Base-by-base conservation (phyloP, 352 stramenopile genomes). In the Globisporangium paroecandrum region DNA sequence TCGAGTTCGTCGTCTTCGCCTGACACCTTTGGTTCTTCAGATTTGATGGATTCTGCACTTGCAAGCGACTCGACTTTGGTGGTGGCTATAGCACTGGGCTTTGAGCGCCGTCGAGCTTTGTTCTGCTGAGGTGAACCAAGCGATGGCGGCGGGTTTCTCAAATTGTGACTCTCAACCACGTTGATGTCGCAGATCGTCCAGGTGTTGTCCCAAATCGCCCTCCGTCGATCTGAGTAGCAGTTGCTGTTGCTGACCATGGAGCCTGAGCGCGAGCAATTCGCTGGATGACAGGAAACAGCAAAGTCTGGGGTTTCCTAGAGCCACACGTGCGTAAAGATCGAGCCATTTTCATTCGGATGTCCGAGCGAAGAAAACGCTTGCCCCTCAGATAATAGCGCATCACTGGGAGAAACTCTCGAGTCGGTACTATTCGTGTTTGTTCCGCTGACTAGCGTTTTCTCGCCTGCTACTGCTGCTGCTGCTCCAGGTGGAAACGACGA, bases 101-200 rank as follows among this genome's bases (percentile, higher is more conserved):
- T 59, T 24, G 54, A 25, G 54, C 54, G 54, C 20, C 54, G 54
- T 13, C 54, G 25, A 59, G 27, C 12, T 15, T 59, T 46, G 4
- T 46, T 2, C 6, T 41, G 13, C 12, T 20, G 18, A 41, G 54
- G 24, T 5, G 22, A 18, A 5, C 2, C 24, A 18, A 62, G 49
- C 1, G 18, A 36, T n/a, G 25, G 18, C 12, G 49, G 18, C 18
- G 24, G 12, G 18, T 18, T 18, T 20, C n/a, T 29, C 0, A 15
- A n/a, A 20, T 18, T 58, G 6, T 15, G 49, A 22, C 13, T 53
- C 9, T 62, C 56, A 3, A 58, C 25, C 4, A 43, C 22, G 18
- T 54, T 34, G 51, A 71, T 47, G 27, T 74, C 69, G 32, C 62
- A 67, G 25, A 74, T 68, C n/a, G 34, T 59, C 69, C 69, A 74